Percentiles rank a stretch among this genome's conserved stretches.
Evolutionary conservation across 805 yeast species (phyloP).

Genomic region (Isabelozyma pseudorhagii): DNA sequence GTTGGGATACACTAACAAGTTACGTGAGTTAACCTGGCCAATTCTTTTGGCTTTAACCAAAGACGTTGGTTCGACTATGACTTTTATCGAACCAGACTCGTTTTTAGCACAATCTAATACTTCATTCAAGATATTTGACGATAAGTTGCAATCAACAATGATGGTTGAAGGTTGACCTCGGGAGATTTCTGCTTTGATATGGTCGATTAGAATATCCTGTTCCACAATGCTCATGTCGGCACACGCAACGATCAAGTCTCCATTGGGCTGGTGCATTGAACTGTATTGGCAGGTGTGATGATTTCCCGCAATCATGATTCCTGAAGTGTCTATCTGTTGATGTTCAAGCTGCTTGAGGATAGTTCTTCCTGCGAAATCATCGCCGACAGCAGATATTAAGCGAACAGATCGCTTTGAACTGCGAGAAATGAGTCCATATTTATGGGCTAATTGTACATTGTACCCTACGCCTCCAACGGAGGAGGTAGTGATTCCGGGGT

Average conservation of each 20-base stretch:
- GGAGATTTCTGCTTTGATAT: slow-evolving; percentile 40
- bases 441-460: slow-evolving; percentile 69
- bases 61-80: slow-evolving; percentile 78
- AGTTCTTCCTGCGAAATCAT: slow-evolving; percentile 51
- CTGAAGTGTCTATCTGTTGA: slow-evolving; percentile 31
- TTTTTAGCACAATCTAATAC: slow-evolving; percentile 24
- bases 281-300: slow-evolving; percentile 65
- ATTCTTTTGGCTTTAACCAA: slow-evolving; percentile 55
- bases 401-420: slow-evolving; percentile 16
- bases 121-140: slow-evolving; percentile 35
- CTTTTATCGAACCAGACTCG: slow-evolving; percentile 17
- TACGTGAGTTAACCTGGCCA: slow-evolving; percentile 24
- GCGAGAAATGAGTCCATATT: slow-evolving; percentile 18
- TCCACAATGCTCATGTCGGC: slow-evolving; percentile 82
- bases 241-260: slow-evolving; percentile 69
- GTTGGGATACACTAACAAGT: slow-evolving; percentile 46
- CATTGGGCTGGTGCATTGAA: slow-evolving; percentile 60
- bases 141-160: slow-evolving; percentile 68
- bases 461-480: slow-evolving; percentile 84
- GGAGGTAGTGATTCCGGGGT: slow-evolving; percentile 59
- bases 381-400: slow-evolving; percentile 59
- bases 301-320: slow-evolving; percentile 27
- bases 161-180: slow-evolving; percentile 46
- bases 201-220: slow-evolving; percentile 35
- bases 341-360: slow-evolving; percentile 27